These are phyloP conservation scores for Rhizopus microsporus DNA, from an alignment of 371 early-diverging fungal genomes.

Conservation along the genomic window DNA sequence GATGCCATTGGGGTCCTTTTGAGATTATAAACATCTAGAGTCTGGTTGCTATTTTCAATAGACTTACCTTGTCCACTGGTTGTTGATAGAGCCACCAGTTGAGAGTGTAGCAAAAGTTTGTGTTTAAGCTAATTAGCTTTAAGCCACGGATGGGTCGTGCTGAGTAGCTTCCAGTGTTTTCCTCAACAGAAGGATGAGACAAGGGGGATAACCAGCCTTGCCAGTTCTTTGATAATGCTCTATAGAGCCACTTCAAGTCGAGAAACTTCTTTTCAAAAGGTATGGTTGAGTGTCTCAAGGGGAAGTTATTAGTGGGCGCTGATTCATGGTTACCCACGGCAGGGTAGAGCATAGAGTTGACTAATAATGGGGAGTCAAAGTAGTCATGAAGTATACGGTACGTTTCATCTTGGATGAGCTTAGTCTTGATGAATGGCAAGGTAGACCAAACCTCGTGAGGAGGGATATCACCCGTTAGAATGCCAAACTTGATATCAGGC, in stretches of 20 bases:
- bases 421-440: conserved; percentile 39
- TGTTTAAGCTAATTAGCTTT: conserved; percentile 62
- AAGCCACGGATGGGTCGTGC: conserved; percentile 45
- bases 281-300: conserved; percentile 35
- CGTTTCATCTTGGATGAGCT: conserved; percentile 40
- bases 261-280: conserved; percentile 34
- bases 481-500: conserved; percentile 47
- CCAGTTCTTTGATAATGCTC: conserved; percentile 50
- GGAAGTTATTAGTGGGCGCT: conserved; percentile 53
- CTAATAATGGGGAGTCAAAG: conserved; percentile 36
- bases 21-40: background rate
- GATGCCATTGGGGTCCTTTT: conserved; percentile 54
- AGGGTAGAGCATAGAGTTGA: conserved; percentile 52
- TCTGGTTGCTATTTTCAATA: background rate
- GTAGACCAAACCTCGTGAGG: conserved; percentile 67
- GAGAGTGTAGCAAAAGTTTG: conserved; percentile 62
- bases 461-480: conserved; percentile 66
- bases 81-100: conserved; percentile 57
- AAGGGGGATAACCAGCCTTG: conserved; percentile 47
- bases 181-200: conserved; percentile 29
- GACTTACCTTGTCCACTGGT: conserved; percentile 28
- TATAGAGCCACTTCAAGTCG: conserved; percentile 51
- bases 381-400: conserved; percentile 39
- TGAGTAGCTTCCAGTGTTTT: conserved; percentile 53
- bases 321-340: conserved; percentile 62